These are phyloP conservation scores for Neopestalotiopsis sp. DNA, from an alignment of 2,329 filamentous ascomycete species.

Conservation along the genomic window DNA sequence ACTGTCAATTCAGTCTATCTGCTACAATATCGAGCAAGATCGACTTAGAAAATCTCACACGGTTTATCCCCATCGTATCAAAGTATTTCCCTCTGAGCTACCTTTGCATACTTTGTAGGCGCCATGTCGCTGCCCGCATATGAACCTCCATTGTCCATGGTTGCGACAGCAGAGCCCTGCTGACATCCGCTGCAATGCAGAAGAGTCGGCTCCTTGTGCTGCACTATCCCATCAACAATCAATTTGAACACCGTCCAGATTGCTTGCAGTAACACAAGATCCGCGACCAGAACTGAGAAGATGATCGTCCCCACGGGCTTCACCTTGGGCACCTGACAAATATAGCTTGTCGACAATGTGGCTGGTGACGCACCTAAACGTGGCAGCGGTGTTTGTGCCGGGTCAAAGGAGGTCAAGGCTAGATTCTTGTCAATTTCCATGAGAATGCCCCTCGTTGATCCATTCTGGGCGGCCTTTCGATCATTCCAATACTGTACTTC, in stretches of 20 bases:
- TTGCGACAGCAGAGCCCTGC: not conserved
- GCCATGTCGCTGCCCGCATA: not conserved
- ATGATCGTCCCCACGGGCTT: slow-evolving; percentile 23
- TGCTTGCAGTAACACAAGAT: slow-evolving; percentile 25
- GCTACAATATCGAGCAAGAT: no score
- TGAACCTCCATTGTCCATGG: not conserved
- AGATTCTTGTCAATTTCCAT: not conserved
- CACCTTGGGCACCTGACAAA: slow-evolving; percentile 24
- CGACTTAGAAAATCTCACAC: no score
- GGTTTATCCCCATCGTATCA: not conserved
- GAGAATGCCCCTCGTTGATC: not conserved
- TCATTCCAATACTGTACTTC: slow-evolving; percentile 19
- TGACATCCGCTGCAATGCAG: not conserved
- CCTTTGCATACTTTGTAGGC: not conserved
- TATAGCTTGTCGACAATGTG: slow-evolving; percentile 20
- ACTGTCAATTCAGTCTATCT: no score
- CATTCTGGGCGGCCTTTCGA: not conserved
- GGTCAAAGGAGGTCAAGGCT: not conserved
- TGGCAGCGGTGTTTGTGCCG: not conserved
- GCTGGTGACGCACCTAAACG: not conserved
- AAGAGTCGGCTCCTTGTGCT: not conserved
- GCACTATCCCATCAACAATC: slow-evolving; percentile 19
- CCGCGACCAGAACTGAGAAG: slow-evolving; percentile 23
- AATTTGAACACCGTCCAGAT: slow-evolving; percentile 25
- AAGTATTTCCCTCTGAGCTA: not conserved